Conservation (phyloP, 1,139 yeast genomes). For the Sugiyamaella grinbergsii region DNA sequence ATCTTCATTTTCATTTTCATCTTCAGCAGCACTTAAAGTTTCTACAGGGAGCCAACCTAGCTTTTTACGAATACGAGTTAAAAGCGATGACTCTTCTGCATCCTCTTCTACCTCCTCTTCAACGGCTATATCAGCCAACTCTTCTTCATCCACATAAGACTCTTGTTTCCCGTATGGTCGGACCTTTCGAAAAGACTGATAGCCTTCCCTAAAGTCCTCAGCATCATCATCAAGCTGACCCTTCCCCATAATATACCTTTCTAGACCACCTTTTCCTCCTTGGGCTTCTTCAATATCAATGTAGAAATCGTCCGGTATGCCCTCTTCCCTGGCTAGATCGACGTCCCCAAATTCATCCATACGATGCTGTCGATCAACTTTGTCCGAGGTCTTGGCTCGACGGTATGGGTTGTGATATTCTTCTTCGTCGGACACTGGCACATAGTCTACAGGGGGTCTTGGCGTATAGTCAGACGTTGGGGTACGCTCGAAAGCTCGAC, state of each 20-base stretch:
- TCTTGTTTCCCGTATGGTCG: background rate
- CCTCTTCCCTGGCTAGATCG: slow-evolving; percentile 9
- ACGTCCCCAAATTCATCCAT: slow-evolving; percentile 17
- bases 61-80: slow-evolving; percentile 16
- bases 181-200: background rate
- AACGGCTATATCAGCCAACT: background rate
- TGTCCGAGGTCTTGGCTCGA: slow-evolving; percentile 9
- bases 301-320: slow-evolving; percentile 12
- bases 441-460: slow-evolving; percentile 1
- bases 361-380: slow-evolving; percentile 13
- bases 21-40: background rate
- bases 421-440: background rate
- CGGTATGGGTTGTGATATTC: slow-evolving; percentile 11
- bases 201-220: slow-evolving; percentile 4
- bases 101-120: slow-evolving; percentile 11
- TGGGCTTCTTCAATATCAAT: slow-evolving; percentile 18
- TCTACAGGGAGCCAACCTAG: slow-evolving; percentile 16
- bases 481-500: background rate
- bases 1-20: slow-evolving; percentile 1
- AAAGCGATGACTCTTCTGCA: slow-evolving; percentile 8
- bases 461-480: background rate
- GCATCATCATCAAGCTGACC: slow-evolving; percentile 6
- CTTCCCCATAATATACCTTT: slow-evolving; percentile 2
- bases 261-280: slow-evolving; percentile 10
- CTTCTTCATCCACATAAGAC: slow-evolving; percentile 12